These are phyloP conservation scores for Taphrina deformans DNA, from an alignment of 1,139 yeast genomes.

Conservation along the genomic window DNA sequence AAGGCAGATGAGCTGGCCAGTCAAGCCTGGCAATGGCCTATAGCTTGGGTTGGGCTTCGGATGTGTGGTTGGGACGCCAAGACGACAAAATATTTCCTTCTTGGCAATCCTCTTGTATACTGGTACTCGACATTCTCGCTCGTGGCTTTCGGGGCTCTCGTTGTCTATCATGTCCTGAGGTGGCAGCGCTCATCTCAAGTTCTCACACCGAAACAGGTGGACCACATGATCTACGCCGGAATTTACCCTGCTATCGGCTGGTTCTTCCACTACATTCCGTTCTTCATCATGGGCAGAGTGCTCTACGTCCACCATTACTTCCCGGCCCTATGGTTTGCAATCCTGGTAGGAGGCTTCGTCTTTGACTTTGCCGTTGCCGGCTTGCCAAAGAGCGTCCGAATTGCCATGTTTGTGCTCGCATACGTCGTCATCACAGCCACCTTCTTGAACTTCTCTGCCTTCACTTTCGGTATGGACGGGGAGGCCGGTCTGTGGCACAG, in stretches of 20 bases:
- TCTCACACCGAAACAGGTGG: slow-evolving; percentile 51
- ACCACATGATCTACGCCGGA: slow-evolving; percentile 72
- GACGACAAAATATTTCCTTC: slow-evolving; percentile 71
- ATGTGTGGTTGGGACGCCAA: slow-evolving; percentile 93
- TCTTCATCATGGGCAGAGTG: slow-evolving; percentile 93
- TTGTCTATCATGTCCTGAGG: slow-evolving; percentile 65
- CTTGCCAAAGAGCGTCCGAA: slow-evolving; percentile 43
- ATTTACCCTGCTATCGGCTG: slow-evolving; percentile 88
- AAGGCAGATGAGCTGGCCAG: slow-evolving; percentile 91
- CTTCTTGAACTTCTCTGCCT: slow-evolving; percentile 71
- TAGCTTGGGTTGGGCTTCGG: slow-evolving; percentile 85
- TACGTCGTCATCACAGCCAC: slow-evolving; percentile 62
- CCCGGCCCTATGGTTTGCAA: slow-evolving; percentile 95
- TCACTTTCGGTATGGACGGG: slow-evolving; percentile 90
- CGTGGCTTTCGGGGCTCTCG: slow-evolving; percentile 58
- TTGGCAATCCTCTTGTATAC: slow-evolving; percentile 92
- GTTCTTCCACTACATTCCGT: slow-evolving; percentile 90
- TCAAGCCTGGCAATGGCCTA: slow-evolving; percentile 98
- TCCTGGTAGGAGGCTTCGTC: slow-evolving; percentile 73
- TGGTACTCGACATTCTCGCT: slow-evolving; percentile 85
- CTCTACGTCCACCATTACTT: slow-evolving; percentile 95
- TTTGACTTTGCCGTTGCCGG: slow-evolving; percentile 61
- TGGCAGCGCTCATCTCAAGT: slow-evolving; percentile 92
- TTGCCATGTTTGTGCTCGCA: slow-evolving; percentile 50
- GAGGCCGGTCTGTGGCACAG: slow-evolving; percentile 65